Base-by-base conservation (phyloP, 352 stramenopile species). In the Saprolegnia diclina region DNA sequence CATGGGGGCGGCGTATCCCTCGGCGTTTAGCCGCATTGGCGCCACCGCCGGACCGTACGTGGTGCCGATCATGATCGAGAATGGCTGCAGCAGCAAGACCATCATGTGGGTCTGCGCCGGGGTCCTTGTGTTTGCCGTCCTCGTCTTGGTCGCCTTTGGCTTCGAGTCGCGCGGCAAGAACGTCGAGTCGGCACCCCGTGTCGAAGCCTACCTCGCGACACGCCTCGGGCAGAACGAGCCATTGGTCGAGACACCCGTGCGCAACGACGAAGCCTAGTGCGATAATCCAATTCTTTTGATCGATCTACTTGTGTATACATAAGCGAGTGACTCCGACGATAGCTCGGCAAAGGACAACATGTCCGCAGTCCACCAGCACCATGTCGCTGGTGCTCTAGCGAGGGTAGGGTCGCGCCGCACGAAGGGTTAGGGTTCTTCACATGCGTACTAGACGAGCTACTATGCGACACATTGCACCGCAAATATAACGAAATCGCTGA, bases 11-110 rank as follows among this genome's bases (percentile, higher is more conserved):
- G 48, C 57, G 22, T 74, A 72, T n/a, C 46, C 72, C 0, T 67
- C 35, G 26, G 68, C 46, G 0, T 67, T 75, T 21, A 75, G 63
- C 4, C 68, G 72, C 55, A 69, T 76, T 24, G 69, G 62, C n/a
- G 68, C 72, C 29, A 72, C 73, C 57, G 44, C 62, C 16, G 72
- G 72, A 1, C 64, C 72, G 24, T 76, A 76, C 70, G 26, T 76
- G 21, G 35, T 73, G 16, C 65, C 65, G 19, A 38, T 67, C 29
- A 75, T 75, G 71, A 7, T 55, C 14, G 65, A 73, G 3, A 32
- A 42, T 21, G 32, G 44, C 22, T 59, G 42, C 22, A 44, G n/a
- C 18, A 71, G 44, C 24, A 61, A 48, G 18, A 63, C 64, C 3
- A 73, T 75, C 40, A 71, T 73, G 45, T 75, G 71, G 71, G 52